Evolutionary conservation across 2,329 filamentous ascomycete genomes (phyloP), one percentile per base, ranked within the genome.

Genomic region (Pseudocercospora crystallina): DNA sequence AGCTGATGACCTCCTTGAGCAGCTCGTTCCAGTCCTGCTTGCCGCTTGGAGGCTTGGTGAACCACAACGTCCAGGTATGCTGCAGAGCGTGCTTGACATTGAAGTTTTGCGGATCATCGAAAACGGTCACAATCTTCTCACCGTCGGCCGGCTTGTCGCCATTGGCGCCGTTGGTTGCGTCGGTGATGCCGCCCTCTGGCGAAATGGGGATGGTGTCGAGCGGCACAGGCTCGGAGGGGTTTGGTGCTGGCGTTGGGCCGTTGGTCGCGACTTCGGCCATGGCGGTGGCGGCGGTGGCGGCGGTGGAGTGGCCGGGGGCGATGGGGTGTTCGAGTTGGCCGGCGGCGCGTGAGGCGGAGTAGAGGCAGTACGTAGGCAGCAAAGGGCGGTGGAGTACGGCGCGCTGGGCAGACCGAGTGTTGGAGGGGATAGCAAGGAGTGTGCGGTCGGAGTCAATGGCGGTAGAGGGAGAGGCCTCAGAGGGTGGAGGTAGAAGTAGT

Each of bases 61-160:
- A 99, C 95, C 95, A 99, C 49, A 99, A 80, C 53, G 94, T 97
- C 94, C 94, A 99, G 71, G 89, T 87, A 80, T 96, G 88, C 82
- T 95, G 91, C 55, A 99, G 82, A 61, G 91, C 92, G 73, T 99
- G 94, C 82, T 97, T 99, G 74, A 99, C 94, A 66, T 95, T 99
- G 83, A 99, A 99, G 80, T 99, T 96, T 61, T 96, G 88, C 64
- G 94, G 87, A 76, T 97, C 90, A 71, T 99, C 91, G 78, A 99
- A 99, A 63, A 99, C 92, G 40, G 94, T 99, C 65, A 96, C 80
- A 44, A 87, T 78, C 69, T 91, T 85, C 56, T 67, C 65, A 59
- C 74, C 73, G 57, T 63, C 61, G 33, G 73, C 49, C 20, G 56
- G 61, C 48, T 66, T 64, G 31, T 69, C 66, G 51, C 71, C 66